Conservation (phyloP, 306 rosid genomes). For the Senna tora region DNA sequence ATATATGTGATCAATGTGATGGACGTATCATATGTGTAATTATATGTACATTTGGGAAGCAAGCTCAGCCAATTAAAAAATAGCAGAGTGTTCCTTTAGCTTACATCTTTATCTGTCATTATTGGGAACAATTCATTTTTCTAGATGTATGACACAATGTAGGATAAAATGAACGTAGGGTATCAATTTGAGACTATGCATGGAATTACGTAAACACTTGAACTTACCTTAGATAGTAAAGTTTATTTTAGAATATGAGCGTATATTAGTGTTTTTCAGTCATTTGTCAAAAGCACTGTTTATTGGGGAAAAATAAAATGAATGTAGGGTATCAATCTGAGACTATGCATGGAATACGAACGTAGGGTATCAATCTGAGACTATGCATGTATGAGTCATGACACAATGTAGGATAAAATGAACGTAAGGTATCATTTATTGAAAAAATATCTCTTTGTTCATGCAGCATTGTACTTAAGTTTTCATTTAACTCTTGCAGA, state of each 20-base stretch:
- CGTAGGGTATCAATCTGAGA: too few relatives aligned
- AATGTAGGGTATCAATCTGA: too few relatives aligned
- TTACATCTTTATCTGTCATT: slow-evolving; percentile 2
- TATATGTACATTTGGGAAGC: slow-evolving; percentile 9
- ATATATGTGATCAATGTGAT: slow-evolving; percentile 22
- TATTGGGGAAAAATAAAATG: too few relatives aligned
- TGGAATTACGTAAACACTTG: background rate
- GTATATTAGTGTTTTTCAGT: background rate
- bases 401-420: background rate
- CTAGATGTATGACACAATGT: background rate
- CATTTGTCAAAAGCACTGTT: slow-evolving; percentile 5
- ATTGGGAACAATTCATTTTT: background rate
- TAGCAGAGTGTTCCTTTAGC: slow-evolving; percentile 1
- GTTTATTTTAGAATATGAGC: background rate
- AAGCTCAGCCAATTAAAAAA: slow-evolving; percentile 9
- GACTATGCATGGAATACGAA: too few relatives aligned
- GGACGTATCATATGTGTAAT: background rate
- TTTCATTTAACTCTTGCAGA: slow-evolving; percentile 53
- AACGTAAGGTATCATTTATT: background rate
- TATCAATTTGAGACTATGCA: slow-evolving; percentile 1
- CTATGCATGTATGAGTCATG: too few relatives aligned
- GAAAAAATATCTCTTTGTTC: background rate
- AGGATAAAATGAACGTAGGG: background rate
- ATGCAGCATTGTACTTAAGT: slow-evolving; percentile 23
- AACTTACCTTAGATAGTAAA: background rate